phyloP scores from a whole-genome alignment of 2,329 filamentous ascomycete species.

The Sporothrix globosa region DNA sequence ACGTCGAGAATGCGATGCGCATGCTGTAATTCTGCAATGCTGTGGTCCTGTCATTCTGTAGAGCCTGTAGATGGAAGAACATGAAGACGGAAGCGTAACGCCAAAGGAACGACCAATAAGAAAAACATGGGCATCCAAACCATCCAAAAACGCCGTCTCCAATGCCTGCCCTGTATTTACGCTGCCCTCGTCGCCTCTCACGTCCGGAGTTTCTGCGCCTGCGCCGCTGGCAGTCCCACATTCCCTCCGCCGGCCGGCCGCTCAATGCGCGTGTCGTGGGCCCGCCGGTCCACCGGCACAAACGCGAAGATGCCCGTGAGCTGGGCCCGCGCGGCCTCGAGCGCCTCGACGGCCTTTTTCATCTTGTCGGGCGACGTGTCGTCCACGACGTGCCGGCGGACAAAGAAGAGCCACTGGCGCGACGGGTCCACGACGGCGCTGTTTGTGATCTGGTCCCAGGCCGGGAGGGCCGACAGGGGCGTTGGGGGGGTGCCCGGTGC shows the following conservation, averaged over 20 bases:
- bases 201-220: slow-evolving; percentile 31
- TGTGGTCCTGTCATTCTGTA: no score
- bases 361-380: slow-evolving; percentile 63
- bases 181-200: neutral
- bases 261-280: slow-evolving; percentile 55
- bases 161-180: no score
- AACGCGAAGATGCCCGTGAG: slow-evolving; percentile 59
- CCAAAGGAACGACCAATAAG: neutral
- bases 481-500: slow-evolving; percentile 37
- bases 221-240: slow-evolving; percentile 23
- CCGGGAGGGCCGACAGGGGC: slow-evolving; percentile 48
- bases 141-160: neutral
- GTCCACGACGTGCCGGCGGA: slow-evolving; percentile 58
- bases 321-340: slow-evolving; percentile 52
- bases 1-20: neutral
- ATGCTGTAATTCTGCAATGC: no score
- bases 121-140: no score
- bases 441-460: slow-evolving; percentile 50
- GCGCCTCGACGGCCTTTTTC: slow-evolving; percentile 56
- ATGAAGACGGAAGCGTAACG: neutral
- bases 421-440: slow-evolving; percentile 50
- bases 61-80: no score
- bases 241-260: slow-evolving; percentile 24
- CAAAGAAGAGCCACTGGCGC: slow-evolving; percentile 59
- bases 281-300: slow-evolving; percentile 55